Percentiles rank a stretch among this genome's conserved stretches.
These are phyloP conservation scores for Yamadazyma sp. DNA, from an alignment of 1,139 yeast species.

Conservation along the genomic window DNA sequence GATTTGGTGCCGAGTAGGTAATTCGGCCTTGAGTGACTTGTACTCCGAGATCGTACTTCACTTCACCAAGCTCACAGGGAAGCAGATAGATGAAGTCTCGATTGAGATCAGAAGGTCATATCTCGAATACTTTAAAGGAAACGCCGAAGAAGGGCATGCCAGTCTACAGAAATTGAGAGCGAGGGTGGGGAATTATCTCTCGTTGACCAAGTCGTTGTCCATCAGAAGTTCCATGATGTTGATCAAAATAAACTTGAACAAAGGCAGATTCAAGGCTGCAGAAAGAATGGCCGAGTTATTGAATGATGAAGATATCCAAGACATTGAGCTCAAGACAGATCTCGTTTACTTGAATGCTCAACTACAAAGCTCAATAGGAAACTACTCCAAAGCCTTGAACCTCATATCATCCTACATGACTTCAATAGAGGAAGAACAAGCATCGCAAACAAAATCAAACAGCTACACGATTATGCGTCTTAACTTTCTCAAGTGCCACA, in stretches of 20 bases:
- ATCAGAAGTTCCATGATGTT: conserved; percentile 36
- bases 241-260: conserved; percentile 35
- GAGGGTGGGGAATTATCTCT: conserved; percentile 24
- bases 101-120: conserved; percentile 39
- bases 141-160: conserved; percentile 34
- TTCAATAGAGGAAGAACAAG: conserved; percentile 16
- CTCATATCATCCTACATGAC: conserved; percentile 29
- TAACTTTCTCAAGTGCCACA: conserved; percentile 43
- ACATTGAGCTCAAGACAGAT: conserved; percentile 32
- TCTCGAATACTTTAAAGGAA: conserved; percentile 36
- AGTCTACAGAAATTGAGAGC: conserved; percentile 26
- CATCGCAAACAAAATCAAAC: conserved; percentile 25
- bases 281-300: conserved; percentile 22
- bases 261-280: conserved; percentile 33
- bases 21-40: conserved; percentile 41
- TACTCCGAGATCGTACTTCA: conserved; percentile 47
- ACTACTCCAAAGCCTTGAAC: conserved; percentile 35
- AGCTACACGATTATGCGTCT: conserved; percentile 41
- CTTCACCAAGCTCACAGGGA: conserved; percentile 27
- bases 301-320: conserved; percentile 27
- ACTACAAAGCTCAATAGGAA: conserved; percentile 29
- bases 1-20: conserved; percentile 55
- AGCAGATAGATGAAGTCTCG: conserved; percentile 36
- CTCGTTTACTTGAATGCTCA: conserved; percentile 26
- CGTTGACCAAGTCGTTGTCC: conserved; percentile 39